phyloP scores from a whole-genome alignment of 352 stramenopile species.

The Stephanocyclus meneghinianus region DNA sequence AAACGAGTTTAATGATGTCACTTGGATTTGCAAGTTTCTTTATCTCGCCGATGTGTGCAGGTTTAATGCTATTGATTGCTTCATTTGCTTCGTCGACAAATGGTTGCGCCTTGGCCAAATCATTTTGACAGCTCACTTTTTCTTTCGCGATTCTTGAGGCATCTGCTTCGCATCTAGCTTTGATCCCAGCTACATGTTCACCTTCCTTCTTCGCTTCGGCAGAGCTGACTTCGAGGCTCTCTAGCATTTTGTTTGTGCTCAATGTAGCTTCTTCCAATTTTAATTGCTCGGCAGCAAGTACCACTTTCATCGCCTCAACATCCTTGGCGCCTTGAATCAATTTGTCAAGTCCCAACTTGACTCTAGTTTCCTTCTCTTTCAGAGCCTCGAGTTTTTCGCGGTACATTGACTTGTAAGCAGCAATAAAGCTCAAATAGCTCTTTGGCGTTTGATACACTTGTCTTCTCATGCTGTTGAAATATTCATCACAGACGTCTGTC shows the following conservation, averaged over 20 bases:
- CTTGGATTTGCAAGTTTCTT: constrained; percentile 97
- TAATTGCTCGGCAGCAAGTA: constrained; percentile 93
- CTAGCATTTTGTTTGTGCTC: constrained; percentile 97
- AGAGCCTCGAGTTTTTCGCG: constrained; percentile 80
- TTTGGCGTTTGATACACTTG: constrained; percentile 98
- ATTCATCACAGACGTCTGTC: constrained; percentile 96
- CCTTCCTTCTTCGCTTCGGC: constrained; percentile 95
- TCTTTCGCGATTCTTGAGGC: constrained; percentile 91
- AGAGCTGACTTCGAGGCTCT: constrained; percentile 92
- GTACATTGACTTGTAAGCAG: constrained; percentile 98
- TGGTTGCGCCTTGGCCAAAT: constrained; percentile 96
- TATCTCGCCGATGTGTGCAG: constrained; percentile 96
- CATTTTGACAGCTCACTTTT: constrained; percentile 92
- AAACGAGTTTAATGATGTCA: constrained; percentile 98
- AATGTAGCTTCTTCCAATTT: constrained; percentile 95
- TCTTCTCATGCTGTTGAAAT: constrained; percentile 96
- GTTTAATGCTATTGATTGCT: constrained; percentile 97
- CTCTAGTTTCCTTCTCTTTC: constrained; percentile 94
- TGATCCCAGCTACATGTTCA: constrained; percentile 94
- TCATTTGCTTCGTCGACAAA: constrained; percentile 97
- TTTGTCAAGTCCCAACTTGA: constrained; percentile 96
- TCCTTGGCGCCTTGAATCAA: constrained; percentile 96
- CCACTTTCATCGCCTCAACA: constrained; percentile 95
- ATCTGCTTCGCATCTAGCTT: constrained; percentile 95
- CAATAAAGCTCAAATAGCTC: constrained; percentile 97